These are phyloP conservation scores for Trichoderma sp. DNA, from an alignment of 2,329 filamentous ascomycete species.

Conservation along the genomic window DNA sequence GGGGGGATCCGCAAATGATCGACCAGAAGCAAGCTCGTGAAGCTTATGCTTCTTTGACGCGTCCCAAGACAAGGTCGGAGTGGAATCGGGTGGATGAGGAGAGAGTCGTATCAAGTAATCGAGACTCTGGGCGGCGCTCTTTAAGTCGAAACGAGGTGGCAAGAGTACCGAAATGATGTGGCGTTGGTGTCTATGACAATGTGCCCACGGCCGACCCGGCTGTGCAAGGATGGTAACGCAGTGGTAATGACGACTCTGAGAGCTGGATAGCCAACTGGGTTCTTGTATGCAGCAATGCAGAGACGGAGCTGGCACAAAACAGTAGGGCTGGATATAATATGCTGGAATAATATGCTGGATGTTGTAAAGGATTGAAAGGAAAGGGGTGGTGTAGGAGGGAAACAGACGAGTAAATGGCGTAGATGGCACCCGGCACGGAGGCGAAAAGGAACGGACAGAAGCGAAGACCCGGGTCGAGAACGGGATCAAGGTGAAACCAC, in stretches of 20 bases:
- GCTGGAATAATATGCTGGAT: neutral
- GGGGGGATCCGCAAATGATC: neutral
- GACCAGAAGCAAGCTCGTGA: neutral
- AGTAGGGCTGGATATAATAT: neutral
- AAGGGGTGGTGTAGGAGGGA: neutral
- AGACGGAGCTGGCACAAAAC: neutral
- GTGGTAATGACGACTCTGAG: neutral
- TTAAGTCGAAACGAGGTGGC: slow-evolving; percentile 15
- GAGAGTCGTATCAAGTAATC: neutral
- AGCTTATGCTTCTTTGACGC: neutral
- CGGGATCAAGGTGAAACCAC: neutral
- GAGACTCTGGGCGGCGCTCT: neutral
- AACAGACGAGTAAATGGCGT: neutral
- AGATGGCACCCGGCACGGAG: neutral
- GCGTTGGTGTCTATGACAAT: slow-evolving; percentile 7
- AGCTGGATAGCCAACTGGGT: neutral
- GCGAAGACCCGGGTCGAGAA: neutral
- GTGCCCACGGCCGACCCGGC: neutral
- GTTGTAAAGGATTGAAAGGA: neutral
- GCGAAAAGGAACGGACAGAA: neutral
- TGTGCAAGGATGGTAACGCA: neutral
- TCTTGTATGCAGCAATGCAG: neutral
- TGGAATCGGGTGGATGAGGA: neutral
- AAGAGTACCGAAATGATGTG: slow-evolving; percentile 21
- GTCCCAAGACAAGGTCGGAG: neutral